Evolutionary conservation across 441 rosid species (phyloP).

Genomic region (Rhodomyrtus psidioides): DNA sequence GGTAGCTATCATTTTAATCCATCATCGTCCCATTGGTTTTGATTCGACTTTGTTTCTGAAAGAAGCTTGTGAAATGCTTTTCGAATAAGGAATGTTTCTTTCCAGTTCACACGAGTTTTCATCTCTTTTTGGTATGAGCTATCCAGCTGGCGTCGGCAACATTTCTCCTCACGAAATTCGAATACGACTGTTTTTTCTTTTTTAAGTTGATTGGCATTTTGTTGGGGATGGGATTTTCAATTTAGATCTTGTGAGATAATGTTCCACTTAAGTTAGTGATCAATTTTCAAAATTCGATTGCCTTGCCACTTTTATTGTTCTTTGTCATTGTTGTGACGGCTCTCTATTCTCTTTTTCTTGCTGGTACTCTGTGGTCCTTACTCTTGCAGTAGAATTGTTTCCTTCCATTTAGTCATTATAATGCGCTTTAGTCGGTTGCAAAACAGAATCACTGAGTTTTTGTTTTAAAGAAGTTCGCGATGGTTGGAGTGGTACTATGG

Average conservation of each 20-base stretch:
- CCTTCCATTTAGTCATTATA: background rate
- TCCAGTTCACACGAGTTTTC: background rate
- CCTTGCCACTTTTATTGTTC: background rate
- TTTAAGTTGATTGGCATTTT: background rate
- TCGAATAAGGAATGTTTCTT: background rate
- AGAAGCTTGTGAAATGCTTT: background rate
- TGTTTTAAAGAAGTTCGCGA: background rate
- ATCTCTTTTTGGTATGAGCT: background rate
- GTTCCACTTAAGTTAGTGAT: background rate
- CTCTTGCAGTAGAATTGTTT: background rate
- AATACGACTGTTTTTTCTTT: background rate
- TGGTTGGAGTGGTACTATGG: background rate
- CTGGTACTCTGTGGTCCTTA: background rate
- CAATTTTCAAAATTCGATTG: background rate
- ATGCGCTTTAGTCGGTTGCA: background rate
- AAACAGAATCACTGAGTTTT: background rate
- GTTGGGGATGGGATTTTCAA: background rate
- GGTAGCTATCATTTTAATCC: background rate
- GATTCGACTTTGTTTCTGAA: background rate
- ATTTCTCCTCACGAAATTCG: background rate
- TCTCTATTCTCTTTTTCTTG: background rate
- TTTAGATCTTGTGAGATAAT: background rate
- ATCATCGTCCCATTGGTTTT: background rate
- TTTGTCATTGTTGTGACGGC: background rate
- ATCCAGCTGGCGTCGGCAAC: background rate